Percentiles rank a stretch among this genome's conserved stretches.
Conservation (phyloP, 2,329 filamentous ascomycete genomes). For the Raffaelea arxii region DNA sequence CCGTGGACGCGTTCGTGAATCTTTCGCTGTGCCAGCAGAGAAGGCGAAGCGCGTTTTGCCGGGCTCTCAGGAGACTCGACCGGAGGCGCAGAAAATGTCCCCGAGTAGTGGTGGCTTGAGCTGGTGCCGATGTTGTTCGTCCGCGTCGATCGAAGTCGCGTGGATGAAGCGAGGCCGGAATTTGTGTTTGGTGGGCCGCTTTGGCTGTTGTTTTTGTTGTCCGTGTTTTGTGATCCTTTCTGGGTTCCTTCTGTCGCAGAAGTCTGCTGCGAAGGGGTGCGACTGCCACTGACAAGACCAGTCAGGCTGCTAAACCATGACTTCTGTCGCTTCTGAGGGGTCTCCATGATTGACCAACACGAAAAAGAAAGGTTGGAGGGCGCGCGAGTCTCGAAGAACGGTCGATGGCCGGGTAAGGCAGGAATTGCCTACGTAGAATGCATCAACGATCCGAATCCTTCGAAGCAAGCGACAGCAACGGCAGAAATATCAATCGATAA, state of each 20-base stretch:
- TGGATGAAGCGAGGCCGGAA: background rate
- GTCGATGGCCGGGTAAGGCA: too few relatives aligned
- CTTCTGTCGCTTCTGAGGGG: constrained; percentile 7
- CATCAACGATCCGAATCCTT: too few relatives aligned
- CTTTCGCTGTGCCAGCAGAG: constrained; percentile 22
- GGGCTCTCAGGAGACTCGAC: constrained; percentile 20
- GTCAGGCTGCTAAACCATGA: constrained; percentile 11
- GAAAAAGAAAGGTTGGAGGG: too few relatives aligned
- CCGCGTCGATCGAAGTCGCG: constrained; percentile 9
- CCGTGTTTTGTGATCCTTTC: background rate
- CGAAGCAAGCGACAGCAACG: too few relatives aligned
- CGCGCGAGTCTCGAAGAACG: too few relatives aligned
- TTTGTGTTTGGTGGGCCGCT: background rate
- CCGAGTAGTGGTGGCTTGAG: constrained; percentile 8
- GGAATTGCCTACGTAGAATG: too few relatives aligned
- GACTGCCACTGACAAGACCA: constrained; percentile 7
- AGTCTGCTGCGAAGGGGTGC: background rate
- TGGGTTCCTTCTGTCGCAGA: background rate
- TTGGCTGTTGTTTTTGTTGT: too few relatives aligned
- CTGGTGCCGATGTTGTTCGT: too few relatives aligned
- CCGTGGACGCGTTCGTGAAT: constrained; percentile 24
- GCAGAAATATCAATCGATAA: too few relatives aligned
- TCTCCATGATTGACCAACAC: constrained; percentile 11
- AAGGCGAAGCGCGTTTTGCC: constrained; percentile 21
- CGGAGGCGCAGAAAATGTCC: constrained; percentile 12